Evolutionary conservation across 257 asterid genomes (phyloP), one percentile per base, ranked within the genome.

Genomic region (Solanum ossicruentum): DNA sequence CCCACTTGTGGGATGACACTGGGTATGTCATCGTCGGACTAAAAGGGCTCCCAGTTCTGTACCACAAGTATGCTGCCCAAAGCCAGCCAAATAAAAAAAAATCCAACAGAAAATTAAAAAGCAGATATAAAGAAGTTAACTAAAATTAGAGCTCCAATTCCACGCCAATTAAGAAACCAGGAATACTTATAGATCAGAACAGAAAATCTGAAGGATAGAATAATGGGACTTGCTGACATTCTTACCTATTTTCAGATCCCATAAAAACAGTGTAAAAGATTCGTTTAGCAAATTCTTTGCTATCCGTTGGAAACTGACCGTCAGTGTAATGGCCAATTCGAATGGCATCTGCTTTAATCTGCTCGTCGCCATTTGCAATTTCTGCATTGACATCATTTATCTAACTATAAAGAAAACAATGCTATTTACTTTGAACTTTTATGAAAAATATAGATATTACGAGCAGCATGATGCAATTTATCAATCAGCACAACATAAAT

Each of bases 201-300:
- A 63, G 54, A 55, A 65, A 83, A 71, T 65, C 43, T 32, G 21
- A 83, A 65, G 84, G 58, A 80, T 60, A 66, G 84, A 47, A 52
- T 69, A 23, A 45, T 10, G 63, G 6, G n/a, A 82, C 72, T 36
- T 51, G 39, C 39, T 23, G 43, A 80, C 60, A 81, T 56, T 84
- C 90, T 90, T 83, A 92, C 98, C 99, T 96, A 85, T 95, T 96
- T 89, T 95, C 99, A 84, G 99, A 85, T 87, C 98, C 99, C 98
- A 94, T 93, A 86, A 90, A 96, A 85, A 96, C 95, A 21, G 98
- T 96, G 89, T 96, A 96, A 88, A 94, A 96, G 57, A 96, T 86
- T 85, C 99, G 98, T 78, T 88, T 91, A 26, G 99, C 98, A 23
- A 96, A 93, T 91, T 96, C 99, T 90, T 90, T 92, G 91, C 95